phyloP scores from a whole-genome alignment of 306 rosid genomes.

The Quercus cerris region DNA sequence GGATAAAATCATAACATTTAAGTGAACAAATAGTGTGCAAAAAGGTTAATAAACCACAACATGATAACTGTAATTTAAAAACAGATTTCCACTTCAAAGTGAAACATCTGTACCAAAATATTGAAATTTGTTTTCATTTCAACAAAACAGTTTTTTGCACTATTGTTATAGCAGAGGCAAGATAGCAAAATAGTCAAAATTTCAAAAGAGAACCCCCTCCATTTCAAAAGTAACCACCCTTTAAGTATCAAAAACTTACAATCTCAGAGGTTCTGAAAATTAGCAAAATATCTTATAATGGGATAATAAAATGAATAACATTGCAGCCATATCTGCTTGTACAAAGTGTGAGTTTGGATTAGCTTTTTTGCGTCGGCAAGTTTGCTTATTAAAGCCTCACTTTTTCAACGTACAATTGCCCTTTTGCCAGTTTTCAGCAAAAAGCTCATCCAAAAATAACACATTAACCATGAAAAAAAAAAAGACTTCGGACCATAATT shows the following conservation, averaged over 20 bases:
- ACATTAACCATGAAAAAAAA: not conserved
- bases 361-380: too few relatives aligned
- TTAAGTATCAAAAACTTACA: not conserved
- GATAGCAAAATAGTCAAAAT: not conserved
- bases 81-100: not conserved
- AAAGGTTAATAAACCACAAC: constrained; percentile 11
- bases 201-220: not conserved
- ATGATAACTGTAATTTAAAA: not conserved
- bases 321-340: not conserved
- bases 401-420: too few relatives aligned
- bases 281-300: not conserved
- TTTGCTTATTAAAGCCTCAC: too few relatives aligned
- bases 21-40: not conserved
- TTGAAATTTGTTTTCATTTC: not conserved
- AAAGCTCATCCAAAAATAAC: not conserved
- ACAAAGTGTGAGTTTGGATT: not conserved
- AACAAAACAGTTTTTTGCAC: not conserved
- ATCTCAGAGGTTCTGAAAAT: not conserved
- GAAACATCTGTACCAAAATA: not conserved
- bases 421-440: too few relatives aligned
- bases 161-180: not conserved
- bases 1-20: constrained; percentile 19
- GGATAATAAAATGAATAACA: not conserved
- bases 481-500: not conserved
- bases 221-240: not conserved